These are phyloP conservation scores for Heteromeles arbutifolia DNA, from an alignment of 306 rosid genomes.

Conservation along the genomic window DNA sequence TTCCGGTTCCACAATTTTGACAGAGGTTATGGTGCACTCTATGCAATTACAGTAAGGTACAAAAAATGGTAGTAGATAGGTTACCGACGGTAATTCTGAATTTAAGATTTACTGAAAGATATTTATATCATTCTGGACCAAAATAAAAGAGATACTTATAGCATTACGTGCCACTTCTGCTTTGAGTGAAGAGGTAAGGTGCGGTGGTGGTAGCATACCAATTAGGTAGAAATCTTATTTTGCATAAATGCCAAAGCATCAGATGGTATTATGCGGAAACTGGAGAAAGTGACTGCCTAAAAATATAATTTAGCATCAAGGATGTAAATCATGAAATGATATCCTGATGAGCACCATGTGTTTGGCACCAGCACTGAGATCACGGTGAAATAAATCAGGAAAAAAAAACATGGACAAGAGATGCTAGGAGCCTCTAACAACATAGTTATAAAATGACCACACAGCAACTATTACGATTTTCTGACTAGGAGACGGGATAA, in stretches of 20 bases:
- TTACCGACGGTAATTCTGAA: background rate
- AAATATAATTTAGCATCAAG: background rate
- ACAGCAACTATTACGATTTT: background rate
- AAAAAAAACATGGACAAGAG: background rate
- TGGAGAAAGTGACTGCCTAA: background rate
- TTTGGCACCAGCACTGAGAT: background rate
- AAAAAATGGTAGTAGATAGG: background rate
- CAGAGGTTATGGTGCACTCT: constrained; percentile 2
- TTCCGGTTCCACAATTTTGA: constrained; percentile 11
- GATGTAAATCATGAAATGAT: background rate
- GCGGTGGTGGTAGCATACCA: background rate
- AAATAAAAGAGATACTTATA: no score
- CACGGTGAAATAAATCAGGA: background rate
- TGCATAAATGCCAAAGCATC: background rate
- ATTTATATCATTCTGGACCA: background rate
- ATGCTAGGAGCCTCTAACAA: background rate
- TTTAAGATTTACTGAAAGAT: background rate
- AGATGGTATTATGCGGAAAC: background rate
- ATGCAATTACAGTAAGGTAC: background rate
- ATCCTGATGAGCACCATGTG: background rate
- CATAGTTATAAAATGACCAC: background rate
- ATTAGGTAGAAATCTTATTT: background rate
- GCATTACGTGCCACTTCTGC: no score
- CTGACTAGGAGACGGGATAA: background rate
- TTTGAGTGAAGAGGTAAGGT: background rate